Conservation (phyloP, 352 stramenopile genomes). For the Globisporangium lucens region DNA sequence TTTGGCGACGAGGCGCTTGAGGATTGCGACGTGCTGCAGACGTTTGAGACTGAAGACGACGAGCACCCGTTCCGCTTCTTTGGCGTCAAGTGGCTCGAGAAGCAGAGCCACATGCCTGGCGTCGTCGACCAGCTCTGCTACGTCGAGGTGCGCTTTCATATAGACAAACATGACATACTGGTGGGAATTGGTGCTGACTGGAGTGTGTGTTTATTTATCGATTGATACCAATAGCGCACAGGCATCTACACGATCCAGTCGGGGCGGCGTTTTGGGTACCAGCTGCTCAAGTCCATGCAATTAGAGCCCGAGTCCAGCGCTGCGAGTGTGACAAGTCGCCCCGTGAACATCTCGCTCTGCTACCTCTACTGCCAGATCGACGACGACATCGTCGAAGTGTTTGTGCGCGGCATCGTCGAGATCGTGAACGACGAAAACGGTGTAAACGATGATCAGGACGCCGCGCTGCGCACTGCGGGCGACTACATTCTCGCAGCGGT, state of each 20-base stretch:
- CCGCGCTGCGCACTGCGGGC: slow-evolving; percentile 25
- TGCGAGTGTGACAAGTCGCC: slow-evolving; percentile 3
- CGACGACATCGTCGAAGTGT: slow-evolving; percentile 44
- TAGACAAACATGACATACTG: background rate
- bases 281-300: slow-evolving; percentile 64
- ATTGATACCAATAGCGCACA: slow-evolving; percentile 21
- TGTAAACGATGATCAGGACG: slow-evolving; percentile 9
- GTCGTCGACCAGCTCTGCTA: slow-evolving; percentile 55
- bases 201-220: background rate
- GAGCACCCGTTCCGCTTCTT: slow-evolving; percentile 47
- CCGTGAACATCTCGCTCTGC: slow-evolving; percentile 55
- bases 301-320: slow-evolving; percentile 14
- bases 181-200: background rate
- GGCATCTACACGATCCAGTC: slow-evolving; percentile 30
- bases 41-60: slow-evolving; percentile 30
- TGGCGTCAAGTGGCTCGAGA: slow-evolving; percentile 63
- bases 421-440: slow-evolving; percentile 17
- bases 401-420: slow-evolving; percentile 58
- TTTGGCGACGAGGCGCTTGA: slow-evolving; percentile 33
- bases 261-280: slow-evolving; percentile 43
- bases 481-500: slow-evolving; percentile 44
- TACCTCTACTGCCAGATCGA: slow-evolving; percentile 56
- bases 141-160: slow-evolving; percentile 35
- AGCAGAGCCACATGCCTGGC: slow-evolving; percentile 21
- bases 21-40: slow-evolving; percentile 47